Conservation (phyloP, 2,329 filamentous ascomycete genomes). For the Neocucurbitaria cava region DNA sequence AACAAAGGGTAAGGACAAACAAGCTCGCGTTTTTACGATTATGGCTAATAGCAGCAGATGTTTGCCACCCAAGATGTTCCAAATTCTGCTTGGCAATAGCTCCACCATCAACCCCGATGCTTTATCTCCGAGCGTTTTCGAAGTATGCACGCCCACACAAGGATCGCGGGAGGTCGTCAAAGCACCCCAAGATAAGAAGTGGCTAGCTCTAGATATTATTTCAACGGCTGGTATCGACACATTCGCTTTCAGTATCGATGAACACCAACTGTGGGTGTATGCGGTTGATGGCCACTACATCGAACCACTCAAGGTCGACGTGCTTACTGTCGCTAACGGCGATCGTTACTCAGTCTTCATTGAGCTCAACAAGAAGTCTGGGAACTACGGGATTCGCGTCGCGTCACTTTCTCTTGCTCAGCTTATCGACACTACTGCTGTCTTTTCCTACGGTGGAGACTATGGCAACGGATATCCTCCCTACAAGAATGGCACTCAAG, state of each 20-base stretch:
- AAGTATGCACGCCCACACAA: constrained; percentile 56
- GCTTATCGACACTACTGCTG: constrained; percentile 61
- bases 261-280: constrained; percentile 62
- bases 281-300: constrained; percentile 64
- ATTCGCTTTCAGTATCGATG: constrained; percentile 59
- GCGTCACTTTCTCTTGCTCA: constrained; percentile 60
- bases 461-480: constrained; percentile 11
- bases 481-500: constrained; percentile 10
- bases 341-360: constrained; percentile 62
- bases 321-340: constrained; percentile 58
- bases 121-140: constrained; percentile 25
- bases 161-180: constrained; percentile 55
- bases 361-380: constrained; percentile 53
- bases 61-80: constrained; percentile 55
- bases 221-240: constrained; percentile 58
- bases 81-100: constrained; percentile 32
- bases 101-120: constrained; percentile 7
- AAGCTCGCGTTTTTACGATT: not conserved
- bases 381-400: constrained; percentile 63
- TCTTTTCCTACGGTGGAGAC: constrained; percentile 51
- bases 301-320: constrained; percentile 59
- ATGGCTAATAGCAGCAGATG: constrained; percentile 23
- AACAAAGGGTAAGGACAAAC: constrained; percentile 46
- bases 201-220: constrained; percentile 64
- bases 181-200: constrained; percentile 48